Base-by-base conservation (phyloP, 2,329 filamentous ascomycete species). In the Delphinella strobiligena region DNA sequence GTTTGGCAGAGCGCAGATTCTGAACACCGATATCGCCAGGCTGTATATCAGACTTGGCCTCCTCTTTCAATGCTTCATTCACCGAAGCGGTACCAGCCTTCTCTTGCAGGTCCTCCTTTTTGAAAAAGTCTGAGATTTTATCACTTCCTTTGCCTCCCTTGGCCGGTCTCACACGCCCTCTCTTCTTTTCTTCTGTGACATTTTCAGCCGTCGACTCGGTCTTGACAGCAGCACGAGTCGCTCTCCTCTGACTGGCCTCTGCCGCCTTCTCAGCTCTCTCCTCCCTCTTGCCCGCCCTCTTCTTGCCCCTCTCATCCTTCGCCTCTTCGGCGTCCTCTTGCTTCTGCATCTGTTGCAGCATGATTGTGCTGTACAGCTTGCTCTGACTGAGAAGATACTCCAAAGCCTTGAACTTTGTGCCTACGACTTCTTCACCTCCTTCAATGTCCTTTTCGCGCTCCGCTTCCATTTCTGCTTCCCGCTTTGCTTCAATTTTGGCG, bases 1-100 rank as follows among this genome's bases (percentile, higher is more conserved):
- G 91, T 45, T 82, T 71, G 0, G 88, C 89, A 57, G 93, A 85
- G 41, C 78, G 71, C 12, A 95, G 61, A 39, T 87, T 72, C 49
- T 80, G 75, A 37, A 75, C 69, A 18, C 77, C 75, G 41, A 80
- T 64, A 16, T 73, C 72, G n/a, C 69, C 66, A 3, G 74, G 68
- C 39, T 77, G 71, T 5, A 74, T 65, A 38, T 72, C 71, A 35
- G 70, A 67, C 34, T 75, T 71, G 1, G 69, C 72, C 5, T 72
- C 74, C 45, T 77, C 67, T 42, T 72, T 69, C 29, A 78, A 54
- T 1, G 71, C 74, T 44, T 79, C 70, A 16, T 71, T 63, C 1
- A 79, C 67, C 0, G 66, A 69, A 3, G 67, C 62, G 19, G 71
- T 64, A 1, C 69, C 68, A 14, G 69, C 65, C 29, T 70, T 66